phyloP scores from a whole-genome alignment of 2,329 filamentous ascomycete genomes.

The Huntiella omanensis region DNA sequence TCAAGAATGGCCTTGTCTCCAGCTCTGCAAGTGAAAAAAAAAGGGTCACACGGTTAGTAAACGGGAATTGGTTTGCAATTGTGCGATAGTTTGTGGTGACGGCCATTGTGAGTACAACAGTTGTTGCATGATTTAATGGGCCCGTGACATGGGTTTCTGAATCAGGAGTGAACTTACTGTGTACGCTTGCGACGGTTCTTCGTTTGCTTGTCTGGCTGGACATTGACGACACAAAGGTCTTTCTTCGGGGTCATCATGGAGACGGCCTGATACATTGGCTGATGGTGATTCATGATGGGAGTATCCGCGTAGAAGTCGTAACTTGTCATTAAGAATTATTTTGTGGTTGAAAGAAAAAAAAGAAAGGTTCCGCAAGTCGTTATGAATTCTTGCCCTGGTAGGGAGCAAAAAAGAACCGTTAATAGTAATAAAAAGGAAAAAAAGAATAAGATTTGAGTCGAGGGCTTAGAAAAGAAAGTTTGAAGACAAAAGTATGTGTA shows the following conservation, averaged over 20 bases:
- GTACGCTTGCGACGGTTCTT: conserved; percentile 13
- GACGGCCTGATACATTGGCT: conserved; percentile 4
- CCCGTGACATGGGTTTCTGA: no score
- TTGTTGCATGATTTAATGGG: neutral
- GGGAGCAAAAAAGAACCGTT: neutral
- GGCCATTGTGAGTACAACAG: neutral
- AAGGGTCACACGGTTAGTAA: conserved; percentile 11
- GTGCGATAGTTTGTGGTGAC: no score
- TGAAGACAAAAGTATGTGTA: conserved; percentile 3
- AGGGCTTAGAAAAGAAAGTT: conserved; percentile 4
- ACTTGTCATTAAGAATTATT: conserved; percentile 11
- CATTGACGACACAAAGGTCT: conserved; percentile 12
- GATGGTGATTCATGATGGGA: conserved; percentile 8
- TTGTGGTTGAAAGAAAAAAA: conserved; percentile 1
- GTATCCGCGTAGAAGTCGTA: conserved; percentile 6
- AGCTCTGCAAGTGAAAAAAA: conserved; percentile 32
- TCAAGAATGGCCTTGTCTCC: conserved; percentile 83
- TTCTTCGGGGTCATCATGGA: conserved; percentile 10
- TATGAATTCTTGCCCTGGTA: neutral
- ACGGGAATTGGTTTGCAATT: neutral
- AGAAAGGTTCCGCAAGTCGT: conserved; percentile 2
- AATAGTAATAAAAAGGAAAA: neutral
- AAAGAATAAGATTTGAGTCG: neutral
- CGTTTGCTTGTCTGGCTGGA: conserved; percentile 12
- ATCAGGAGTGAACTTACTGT: conserved; percentile 9